phyloP scores from a whole-genome alignment of 306 rosid species.

The Lablab purpureus region DNA sequence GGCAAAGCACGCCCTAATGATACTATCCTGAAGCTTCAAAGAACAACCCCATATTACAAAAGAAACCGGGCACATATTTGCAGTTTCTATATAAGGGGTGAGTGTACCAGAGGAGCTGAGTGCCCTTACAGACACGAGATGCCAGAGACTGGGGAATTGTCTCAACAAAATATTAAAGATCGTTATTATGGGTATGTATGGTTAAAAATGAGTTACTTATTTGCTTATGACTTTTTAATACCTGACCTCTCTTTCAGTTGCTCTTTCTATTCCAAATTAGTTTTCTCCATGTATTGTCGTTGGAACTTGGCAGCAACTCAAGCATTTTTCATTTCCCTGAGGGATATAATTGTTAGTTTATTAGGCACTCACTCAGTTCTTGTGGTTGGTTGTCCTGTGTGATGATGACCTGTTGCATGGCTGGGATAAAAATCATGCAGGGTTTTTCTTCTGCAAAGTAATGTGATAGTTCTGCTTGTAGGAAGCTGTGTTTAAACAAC shows the following conservation, averaged over 20 bases:
- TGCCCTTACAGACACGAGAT: slow-evolving; percentile 96
- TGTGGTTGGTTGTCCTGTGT: slow-evolving; percentile 24
- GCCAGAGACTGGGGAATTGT: slow-evolving; percentile 92
- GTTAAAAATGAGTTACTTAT: slow-evolving; percentile 34
- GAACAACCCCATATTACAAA: slow-evolving; percentile 89
- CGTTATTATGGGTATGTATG: slow-evolving; percentile 94
- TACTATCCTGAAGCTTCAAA: slow-evolving; percentile 92
- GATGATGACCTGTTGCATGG: slow-evolving; percentile 16
- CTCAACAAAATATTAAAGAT: slow-evolving; percentile 95
- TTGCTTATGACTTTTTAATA: slow-evolving; percentile 8
- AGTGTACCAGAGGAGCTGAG: slow-evolving; percentile 94
- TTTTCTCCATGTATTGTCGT: slow-evolving; percentile 10
- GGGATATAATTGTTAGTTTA: slow-evolving; percentile 1
- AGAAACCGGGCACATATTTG: slow-evolving; percentile 93
- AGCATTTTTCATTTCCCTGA: slow-evolving; percentile 20
- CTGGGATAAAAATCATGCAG: neutral
- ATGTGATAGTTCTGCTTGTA: neutral
- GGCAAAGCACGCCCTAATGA: slow-evolving; percentile 86
- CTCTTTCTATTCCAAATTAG: neutral
- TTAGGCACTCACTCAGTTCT: slow-evolving; percentile 19
- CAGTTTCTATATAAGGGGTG: slow-evolving; percentile 92
- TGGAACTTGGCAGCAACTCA: neutral
- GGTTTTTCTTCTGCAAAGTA: neutral
- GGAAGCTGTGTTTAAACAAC: neutral
- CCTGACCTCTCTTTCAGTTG: neutral